Percentiles rank a stretch among this genome's conserved stretches.
These are phyloP conservation scores for Rosellinia necatrix DNA, from an alignment of 2,329 filamentous ascomycete species.

Conservation along the genomic window DNA sequence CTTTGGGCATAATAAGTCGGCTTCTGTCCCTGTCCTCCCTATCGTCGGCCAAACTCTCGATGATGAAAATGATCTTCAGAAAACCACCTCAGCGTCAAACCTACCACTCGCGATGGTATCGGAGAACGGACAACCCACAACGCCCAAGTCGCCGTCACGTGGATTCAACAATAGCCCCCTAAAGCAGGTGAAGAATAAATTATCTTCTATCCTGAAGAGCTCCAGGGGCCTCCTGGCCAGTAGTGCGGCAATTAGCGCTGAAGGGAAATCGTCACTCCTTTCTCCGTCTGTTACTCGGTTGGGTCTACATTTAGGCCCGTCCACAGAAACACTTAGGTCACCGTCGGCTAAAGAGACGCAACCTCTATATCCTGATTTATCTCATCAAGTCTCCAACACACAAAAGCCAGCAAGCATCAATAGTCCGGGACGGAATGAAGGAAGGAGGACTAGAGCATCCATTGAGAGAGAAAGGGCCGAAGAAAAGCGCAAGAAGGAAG, in stretches of 20 bases:
- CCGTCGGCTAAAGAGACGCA: slow-evolving; percentile 41
- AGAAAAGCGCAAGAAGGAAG: slow-evolving; percentile 66
- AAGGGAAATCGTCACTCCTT: slow-evolving; percentile 62
- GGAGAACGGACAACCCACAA: slow-evolving; percentile 50
- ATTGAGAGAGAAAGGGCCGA: slow-evolving; percentile 63
- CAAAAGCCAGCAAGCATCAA: slow-evolving; percentile 41
- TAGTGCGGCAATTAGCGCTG: slow-evolving; percentile 67
- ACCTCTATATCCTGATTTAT: slow-evolving; percentile 52
- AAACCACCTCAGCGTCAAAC: slow-evolving; percentile 65
- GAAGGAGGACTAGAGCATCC: slow-evolving; percentile 61
- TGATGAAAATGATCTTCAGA: slow-evolving; percentile 53
- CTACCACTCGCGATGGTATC: slow-evolving; percentile 55
- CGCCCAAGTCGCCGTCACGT: slow-evolving; percentile 62
- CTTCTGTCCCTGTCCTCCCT: slow-evolving; percentile 62
- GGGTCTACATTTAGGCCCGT: slow-evolving; percentile 49
- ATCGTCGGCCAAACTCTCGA: slow-evolving; percentile 32
- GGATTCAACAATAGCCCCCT: slow-evolving; percentile 74
- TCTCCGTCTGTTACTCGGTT: slow-evolving; percentile 58
- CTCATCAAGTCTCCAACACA: slow-evolving; percentile 43
- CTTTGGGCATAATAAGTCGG: slow-evolving; percentile 63
- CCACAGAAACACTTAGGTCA: slow-evolving; percentile 53
- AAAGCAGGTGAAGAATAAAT: slow-evolving; percentile 89
- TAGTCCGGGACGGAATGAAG: slow-evolving; percentile 51
- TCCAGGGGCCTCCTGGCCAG: slow-evolving; percentile 86
- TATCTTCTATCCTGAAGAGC: slow-evolving; percentile 88